Evolutionary conservation across 2,329 filamentous ascomycete genomes (phyloP).

Genomic region (Malbranchea zuffiana): DNA sequence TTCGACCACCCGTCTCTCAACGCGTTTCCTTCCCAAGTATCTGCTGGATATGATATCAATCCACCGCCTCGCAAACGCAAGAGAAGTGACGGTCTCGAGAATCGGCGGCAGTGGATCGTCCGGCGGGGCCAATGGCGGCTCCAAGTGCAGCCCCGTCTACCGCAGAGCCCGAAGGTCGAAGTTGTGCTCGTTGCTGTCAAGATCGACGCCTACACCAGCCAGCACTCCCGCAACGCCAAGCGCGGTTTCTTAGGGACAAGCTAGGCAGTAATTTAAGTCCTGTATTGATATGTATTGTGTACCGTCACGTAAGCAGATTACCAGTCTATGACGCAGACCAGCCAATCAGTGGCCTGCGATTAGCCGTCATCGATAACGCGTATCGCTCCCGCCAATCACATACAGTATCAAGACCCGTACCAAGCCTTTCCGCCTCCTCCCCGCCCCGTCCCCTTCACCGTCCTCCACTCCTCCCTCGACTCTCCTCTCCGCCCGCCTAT

Average conservation of each 20-base stretch:
- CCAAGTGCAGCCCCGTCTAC: slow-evolving; percentile 45
- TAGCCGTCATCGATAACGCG: background rate
- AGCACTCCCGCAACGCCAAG: slow-evolving; percentile 54
- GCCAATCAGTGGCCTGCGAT: slow-evolving; percentile 3
- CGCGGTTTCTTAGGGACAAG: slow-evolving; percentile 48
- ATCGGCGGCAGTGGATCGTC: slow-evolving; percentile 48
- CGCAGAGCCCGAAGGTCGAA: slow-evolving; percentile 44
- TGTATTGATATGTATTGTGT: background rate
- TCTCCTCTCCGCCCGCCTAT: background rate
- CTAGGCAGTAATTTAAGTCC: slow-evolving; percentile 1
- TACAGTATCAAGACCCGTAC: background rate
- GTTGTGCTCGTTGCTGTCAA: slow-evolving; percentile 66
- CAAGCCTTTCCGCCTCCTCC: background rate
- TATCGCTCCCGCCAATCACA: background rate
- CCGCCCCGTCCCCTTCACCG: background rate
- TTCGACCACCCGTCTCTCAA: background rate
- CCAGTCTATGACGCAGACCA: no score
- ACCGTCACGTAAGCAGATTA: no score
- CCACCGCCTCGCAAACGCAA: slow-evolving; percentile 26
- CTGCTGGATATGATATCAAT: slow-evolving; percentile 5
- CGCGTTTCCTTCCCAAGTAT: background rate
- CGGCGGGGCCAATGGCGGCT: slow-evolving; percentile 61
- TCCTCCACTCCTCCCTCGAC: background rate
- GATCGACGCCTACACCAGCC: slow-evolving; percentile 58
- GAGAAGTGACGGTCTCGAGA: slow-evolving; percentile 38